A percentile compares a stretch with the other conserved stretches of the same genome.
phyloP scores from a whole-genome alignment of 2,329 filamentous ascomycete genomes.

The Venturia carpophila region DNA sequence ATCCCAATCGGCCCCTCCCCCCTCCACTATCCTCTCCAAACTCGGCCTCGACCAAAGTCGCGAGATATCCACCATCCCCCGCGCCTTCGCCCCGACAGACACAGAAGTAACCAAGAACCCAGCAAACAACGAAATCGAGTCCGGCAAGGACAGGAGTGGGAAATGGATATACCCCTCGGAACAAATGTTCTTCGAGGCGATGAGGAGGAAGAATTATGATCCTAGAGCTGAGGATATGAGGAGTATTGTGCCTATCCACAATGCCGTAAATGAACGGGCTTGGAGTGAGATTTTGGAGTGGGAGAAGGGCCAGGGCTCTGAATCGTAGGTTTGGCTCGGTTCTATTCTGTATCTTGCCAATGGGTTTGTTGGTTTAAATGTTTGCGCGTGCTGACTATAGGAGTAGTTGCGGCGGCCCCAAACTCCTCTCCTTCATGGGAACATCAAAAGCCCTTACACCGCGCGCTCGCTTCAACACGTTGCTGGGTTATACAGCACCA shows the following conservation, averaged over 20 bases:
- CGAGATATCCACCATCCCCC: conserved; percentile 68
- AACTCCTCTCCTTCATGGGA: conserved; percentile 76
- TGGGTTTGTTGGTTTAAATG: conserved; percentile 15
- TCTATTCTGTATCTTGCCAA: conserved; percentile 4
- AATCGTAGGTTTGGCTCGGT: conserved; percentile 42
- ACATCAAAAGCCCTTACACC: conserved; percentile 59
- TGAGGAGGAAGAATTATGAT: conserved; percentile 81
- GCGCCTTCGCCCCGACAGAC: conserved; percentile 33
- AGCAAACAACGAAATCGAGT: conserved; percentile 73
- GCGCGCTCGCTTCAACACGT: conserved; percentile 70
- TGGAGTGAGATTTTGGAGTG: conserved; percentile 88
- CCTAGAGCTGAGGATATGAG: conserved; percentile 69
- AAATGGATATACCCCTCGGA: conserved; percentile 98
- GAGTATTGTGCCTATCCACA: conserved; percentile 92
- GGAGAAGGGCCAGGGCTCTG: conserved; percentile 59
- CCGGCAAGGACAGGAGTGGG: conserved; percentile 55
- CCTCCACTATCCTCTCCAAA: conserved; percentile 26
- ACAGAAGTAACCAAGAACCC: conserved; percentile 30
- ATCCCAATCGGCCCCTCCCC: conserved; percentile 21
- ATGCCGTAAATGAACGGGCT: conserved; percentile 93
- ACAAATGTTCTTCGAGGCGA: conserved; percentile 95
- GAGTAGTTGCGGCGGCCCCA: conserved; percentile 63
- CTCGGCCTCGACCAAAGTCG: conserved; percentile 55
- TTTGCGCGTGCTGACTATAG: background rate
- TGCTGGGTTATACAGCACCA: conserved; percentile 80